These are phyloP conservation scores for Triglochin maritima DNA, from an alignment of 106 monocot genomes.

Conservation along the genomic window DNA sequence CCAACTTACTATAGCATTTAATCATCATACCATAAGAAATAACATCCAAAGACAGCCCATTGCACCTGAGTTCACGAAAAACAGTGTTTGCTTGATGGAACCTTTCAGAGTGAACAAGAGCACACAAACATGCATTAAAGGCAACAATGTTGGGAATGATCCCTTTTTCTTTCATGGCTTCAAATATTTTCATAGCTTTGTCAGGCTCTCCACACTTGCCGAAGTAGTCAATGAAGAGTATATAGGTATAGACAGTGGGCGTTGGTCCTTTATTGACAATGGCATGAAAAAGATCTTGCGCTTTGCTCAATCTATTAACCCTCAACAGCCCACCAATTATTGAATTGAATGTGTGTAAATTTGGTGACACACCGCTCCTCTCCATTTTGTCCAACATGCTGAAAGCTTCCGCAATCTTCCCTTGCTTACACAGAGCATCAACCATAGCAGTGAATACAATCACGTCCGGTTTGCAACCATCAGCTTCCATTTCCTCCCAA, in stretches of 20 bases:
- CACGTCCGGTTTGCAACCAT: slow-evolving; percentile 72
- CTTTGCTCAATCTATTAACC: slow-evolving; percentile 40
- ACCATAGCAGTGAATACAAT: slow-evolving; percentile 55
- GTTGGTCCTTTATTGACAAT: slow-evolving; percentile 43
- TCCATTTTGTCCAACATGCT: slow-evolving; percentile 52
- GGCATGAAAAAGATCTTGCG: slow-evolving; percentile 36
- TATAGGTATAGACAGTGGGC: slow-evolving; percentile 51
- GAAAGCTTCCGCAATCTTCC: slow-evolving; percentile 57
- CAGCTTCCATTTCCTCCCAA: slow-evolving; percentile 69
- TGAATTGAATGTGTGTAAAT: slow-evolving; percentile 59
- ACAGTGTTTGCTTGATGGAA: slow-evolving; percentile 50
- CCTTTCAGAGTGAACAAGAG: slow-evolving; percentile 57
- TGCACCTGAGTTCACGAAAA: slow-evolving; percentile 44
- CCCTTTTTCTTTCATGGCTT: slow-evolving; percentile 59
- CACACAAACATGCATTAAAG: slow-evolving; percentile 75
- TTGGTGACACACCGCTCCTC: slow-evolving; percentile 45
- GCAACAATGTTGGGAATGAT: slow-evolving; percentile 77
- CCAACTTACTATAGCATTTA: slow-evolving; percentile 69
- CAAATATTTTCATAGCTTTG: slow-evolving; percentile 47
- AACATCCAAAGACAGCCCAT: slow-evolving; percentile 67
- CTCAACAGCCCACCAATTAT: slow-evolving; percentile 61
- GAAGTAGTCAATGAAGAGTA: slow-evolving; percentile 84
- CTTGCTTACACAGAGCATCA: slow-evolving; percentile 62
- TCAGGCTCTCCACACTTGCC: slow-evolving; percentile 51
- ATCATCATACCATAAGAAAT: slow-evolving; percentile 90